Base-by-base conservation (phyloP, 2,329 filamentous ascomycete species). In the Cadophora malorum region DNA sequence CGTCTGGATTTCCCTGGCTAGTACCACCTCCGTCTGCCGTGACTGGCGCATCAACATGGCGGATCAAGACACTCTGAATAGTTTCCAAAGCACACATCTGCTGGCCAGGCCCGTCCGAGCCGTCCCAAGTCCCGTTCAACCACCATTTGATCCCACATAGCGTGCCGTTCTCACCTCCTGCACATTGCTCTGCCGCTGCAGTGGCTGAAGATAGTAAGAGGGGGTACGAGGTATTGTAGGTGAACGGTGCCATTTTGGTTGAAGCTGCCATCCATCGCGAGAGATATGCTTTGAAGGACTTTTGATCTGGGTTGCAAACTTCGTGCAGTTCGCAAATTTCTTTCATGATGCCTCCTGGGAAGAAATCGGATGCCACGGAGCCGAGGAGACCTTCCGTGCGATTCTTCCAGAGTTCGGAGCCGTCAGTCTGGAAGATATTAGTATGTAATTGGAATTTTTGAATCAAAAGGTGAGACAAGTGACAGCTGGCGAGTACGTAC, bases 31-130 rank as follows among this genome's bases (percentile, higher is more conserved):
- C 86, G 6, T 80, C 74, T 19, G 81, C 76, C 6, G 83, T 86
- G 47, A 84, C 78, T 0, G 84, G 83, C 0, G 77, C 73, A 31
- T 35, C 38, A 14, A 58, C 47, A 2, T 81, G 69, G 38, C 82
- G 73, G 61, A 90, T 84, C 77, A 89, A 81, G 71, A 86, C 88
- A 25, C 84, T 83, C 33, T 91, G 83, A 7, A 90, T 84, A 10
- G 90, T 82, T 74, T 91, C 88, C 77, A 92, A 80, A 3, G 87
- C 89, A 1, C 86, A 83, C 90, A 92, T 92, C 78, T 91, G 89
- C 77, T 91, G 88, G 4, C 90, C 90, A 4, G 91, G 85, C 7
- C 89, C 90, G 7, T 82, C 84, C 1, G 81, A 82, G 28, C 86
- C 86, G 75, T 91, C 88, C 79, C 85, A 91, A 9, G 79, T 79